These are phyloP conservation scores for Aspergillus sp. DNA, from an alignment of 2,329 filamentous ascomycete genomes.

Conservation along the genomic window DNA sequence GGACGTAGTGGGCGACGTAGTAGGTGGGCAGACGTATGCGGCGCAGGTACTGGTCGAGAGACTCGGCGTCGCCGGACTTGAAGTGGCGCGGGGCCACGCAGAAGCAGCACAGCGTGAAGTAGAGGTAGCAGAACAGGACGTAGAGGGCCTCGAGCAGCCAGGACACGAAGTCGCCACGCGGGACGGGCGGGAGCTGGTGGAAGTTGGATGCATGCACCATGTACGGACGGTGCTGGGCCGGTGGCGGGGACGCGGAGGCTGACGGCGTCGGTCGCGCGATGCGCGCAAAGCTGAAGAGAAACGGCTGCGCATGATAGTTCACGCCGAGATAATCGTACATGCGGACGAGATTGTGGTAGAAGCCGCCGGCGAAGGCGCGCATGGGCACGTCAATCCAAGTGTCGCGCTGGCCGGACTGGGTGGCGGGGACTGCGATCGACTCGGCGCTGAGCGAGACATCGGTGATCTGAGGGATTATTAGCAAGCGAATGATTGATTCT, in stretches of 20 bases:
- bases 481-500: background rate
- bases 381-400: conserved; percentile 49
- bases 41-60: conserved; percentile 49
- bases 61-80: conserved; percentile 33
- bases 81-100: conserved; percentile 37
- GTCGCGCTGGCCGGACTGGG: background rate
- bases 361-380: conserved; percentile 52
- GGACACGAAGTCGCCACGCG: background rate
- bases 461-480: background rate
- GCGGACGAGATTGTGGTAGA: conserved; percentile 54
- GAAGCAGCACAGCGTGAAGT: conserved; percentile 55
- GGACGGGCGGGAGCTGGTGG: conserved; percentile 45
- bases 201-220: conserved; percentile 56
- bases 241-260: too few relatives aligned
- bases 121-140: conserved; percentile 50
- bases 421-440: background rate
- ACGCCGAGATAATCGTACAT: conserved; percentile 58
- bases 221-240: too few relatives aligned
- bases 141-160: conserved; percentile 47
- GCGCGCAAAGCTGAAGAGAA: conserved; percentile 51
- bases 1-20: conserved; percentile 50
- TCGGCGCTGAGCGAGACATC: background rate
- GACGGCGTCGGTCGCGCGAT: conserved; percentile 11
- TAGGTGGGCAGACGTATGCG: conserved; percentile 50
- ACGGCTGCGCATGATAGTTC: conserved; percentile 49